These are phyloP conservation scores for Huntiella savannae DNA, from an alignment of 2,329 filamentous ascomycete genomes.

Conservation along the genomic window DNA sequence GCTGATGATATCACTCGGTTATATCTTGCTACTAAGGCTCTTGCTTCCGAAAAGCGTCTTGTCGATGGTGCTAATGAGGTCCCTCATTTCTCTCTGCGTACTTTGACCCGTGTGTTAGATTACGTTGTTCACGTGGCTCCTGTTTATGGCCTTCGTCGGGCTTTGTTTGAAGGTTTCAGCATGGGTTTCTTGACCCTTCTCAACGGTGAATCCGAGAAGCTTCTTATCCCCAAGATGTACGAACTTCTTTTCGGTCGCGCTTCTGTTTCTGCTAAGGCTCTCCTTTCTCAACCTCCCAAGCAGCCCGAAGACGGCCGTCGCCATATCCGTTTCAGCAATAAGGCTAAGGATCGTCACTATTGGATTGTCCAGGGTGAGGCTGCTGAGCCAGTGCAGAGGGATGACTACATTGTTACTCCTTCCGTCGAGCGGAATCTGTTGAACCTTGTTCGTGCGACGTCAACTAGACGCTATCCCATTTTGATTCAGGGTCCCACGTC, in stretches of 20 bases:
- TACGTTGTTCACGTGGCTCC: conserved; percentile 76
- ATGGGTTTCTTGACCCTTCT: conserved; percentile 95
- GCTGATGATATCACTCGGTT: conserved; percentile 67
- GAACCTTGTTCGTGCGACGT: conserved; percentile 84
- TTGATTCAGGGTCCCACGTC: conserved; percentile 94
- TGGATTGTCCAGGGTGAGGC: conserved; percentile 68
- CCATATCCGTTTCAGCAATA: conserved; percentile 63
- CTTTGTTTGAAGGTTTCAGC: conserved; percentile 84
- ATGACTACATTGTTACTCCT: conserved; percentile 89
- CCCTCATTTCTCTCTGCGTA: conserved; percentile 91
- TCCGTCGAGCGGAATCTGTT: conserved; percentile 90
- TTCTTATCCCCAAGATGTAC: conserved; percentile 62
- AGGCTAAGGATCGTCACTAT: conserved; percentile 50
- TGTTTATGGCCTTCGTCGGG: conserved; percentile 66
- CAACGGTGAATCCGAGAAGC: conserved; percentile 58
- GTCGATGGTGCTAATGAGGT: conserved; percentile 93
- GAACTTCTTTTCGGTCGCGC: conserved; percentile 58
- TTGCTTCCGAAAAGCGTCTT: conserved; percentile 63
- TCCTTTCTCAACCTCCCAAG: conserved; percentile 61
- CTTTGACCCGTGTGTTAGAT: conserved; percentile 70
- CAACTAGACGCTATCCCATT: conserved; percentile 79
- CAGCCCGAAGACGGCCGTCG: conserved; percentile 55
- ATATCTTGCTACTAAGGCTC: conserved; percentile 70
- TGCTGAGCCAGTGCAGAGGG: conserved; percentile 43
- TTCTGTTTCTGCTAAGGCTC: conserved; percentile 35